phyloP scores from a whole-genome alignment of 2,329 filamentous ascomycete species.

The Aspergillus sp. region DNA sequence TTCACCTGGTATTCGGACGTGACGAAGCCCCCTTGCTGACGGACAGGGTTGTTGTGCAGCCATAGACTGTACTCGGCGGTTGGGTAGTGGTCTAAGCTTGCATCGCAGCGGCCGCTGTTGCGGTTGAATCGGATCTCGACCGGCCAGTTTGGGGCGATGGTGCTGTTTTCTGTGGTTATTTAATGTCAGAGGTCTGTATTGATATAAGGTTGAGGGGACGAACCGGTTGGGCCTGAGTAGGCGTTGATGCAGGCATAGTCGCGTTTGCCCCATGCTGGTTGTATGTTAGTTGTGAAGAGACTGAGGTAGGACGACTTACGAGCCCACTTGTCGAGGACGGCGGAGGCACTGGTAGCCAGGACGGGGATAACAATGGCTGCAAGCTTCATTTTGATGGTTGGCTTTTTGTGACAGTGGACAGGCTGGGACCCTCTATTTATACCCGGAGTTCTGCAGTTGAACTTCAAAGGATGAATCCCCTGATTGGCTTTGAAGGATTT shows the following conservation, averaged over 20 bases:
- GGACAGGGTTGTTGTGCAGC: slow-evolving; percentile 33
- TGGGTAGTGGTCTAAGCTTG: slow-evolving; percentile 21
- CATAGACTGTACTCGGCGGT: slow-evolving; percentile 26
- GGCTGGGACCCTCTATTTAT: not conserved
- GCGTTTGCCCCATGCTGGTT: slow-evolving; percentile 34
- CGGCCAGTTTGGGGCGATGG: slow-evolving; percentile 24
- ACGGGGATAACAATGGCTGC: slow-evolving; percentile 24
- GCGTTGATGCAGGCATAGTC: slow-evolving; percentile 35
- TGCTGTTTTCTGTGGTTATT: slow-evolving; percentile 31
- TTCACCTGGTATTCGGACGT: slow-evolving; percentile 22
- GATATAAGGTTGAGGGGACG: no score
- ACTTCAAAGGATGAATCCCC: not conserved
- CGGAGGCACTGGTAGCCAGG: slow-evolving; percentile 26
- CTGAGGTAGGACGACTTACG: slow-evolving; percentile 19
- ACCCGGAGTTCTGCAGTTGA: not conserved
- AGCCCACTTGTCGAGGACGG: slow-evolving; percentile 32
- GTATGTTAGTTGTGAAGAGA: not conserved
- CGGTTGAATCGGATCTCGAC: slow-evolving; percentile 31
- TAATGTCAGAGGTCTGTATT: not conserved
- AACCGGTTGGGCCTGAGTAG: slow-evolving; percentile 24
- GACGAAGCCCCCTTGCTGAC: slow-evolving; percentile 19
- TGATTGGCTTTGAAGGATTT: not conserved
- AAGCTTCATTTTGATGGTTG: slow-evolving; percentile 28
- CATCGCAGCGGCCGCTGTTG: slow-evolving; percentile 24
- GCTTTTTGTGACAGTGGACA: not conserved